Evolutionary conservation across 2,329 filamentous ascomycete species (phyloP), one percentile per base, ranked within the genome.

Genomic region (Xylaria sp.): DNA sequence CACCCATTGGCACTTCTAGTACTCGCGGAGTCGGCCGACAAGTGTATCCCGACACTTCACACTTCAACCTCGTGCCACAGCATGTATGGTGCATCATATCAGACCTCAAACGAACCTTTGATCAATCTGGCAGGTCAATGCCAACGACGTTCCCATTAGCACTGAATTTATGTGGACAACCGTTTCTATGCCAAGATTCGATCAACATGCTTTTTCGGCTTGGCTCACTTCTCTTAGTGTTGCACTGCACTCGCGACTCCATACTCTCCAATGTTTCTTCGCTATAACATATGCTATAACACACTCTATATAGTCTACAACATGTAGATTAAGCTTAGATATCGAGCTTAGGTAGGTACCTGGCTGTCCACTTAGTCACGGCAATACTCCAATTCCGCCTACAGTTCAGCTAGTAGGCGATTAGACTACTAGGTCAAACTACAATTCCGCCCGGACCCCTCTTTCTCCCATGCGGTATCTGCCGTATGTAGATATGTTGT

Each of bases 71-170:
- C 21, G 53, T 47, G 27, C 27, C n/a, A 50, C 47, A 5, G 17
- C n/a, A 50, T 50, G 11, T 36, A 42, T 21, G 27, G 17, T 51
- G 59, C 63, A 67, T 56, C 60, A 57, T n/a, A 48, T 19, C 39
- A 42, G 14, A 42, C 39, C 2, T 17, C 59, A 67, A 56, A 50
- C 11, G 7, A 57, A 21, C 14, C 42, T 58, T 65, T 14, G 14
- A 30, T 61, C 27, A 65, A 65, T 58, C 9, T n/a, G 66, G 66
- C 62, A 68, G 66, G 62, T 68, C 57, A 27, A 17, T 55, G 12
- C 55, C 55, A 30, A 39, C 21, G 8, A 30, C 39, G 7, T 34
- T 24, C 42, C 53, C 21, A 7, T 32, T 34, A 59, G 34, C 48
- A 53, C 36, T 12, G 8, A 14, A 27, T 19, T 30, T 50, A 21